Evolutionary conservation across 73 alveolate species (phyloP), one percentile per base, ranked within the genome.

Genomic region (Paramecium bursaria): DNA sequence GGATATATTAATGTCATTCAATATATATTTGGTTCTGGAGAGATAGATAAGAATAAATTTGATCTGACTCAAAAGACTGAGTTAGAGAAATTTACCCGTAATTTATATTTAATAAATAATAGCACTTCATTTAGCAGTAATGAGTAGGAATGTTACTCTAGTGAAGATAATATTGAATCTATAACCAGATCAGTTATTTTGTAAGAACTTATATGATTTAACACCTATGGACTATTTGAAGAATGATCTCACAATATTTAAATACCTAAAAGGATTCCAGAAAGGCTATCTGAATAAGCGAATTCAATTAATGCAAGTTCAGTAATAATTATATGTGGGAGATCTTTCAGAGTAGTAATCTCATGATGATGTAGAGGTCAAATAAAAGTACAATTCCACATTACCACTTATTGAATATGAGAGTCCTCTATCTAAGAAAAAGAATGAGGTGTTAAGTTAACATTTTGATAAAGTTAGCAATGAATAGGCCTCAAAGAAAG

Each of bases 221-320:
- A 67, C 33, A 17, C 82, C 82, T 3, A 35, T 67, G 1, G 82
- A 67, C 27, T 67, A 67, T 42, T 67, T 67, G 44, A 67, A 67
- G 23, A 67, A 67, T 42, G 82, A 67, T 67, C 44, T 67, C 11
- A 67, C 82, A 14, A 67, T 67, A 14, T 67, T 39, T 1, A 67
- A 67, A 42, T 67, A 67, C 21, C 44, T 67, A n/a, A 31, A 42
- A 4, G 82, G 82, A 9, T 67, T 67, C 22, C 19, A 31, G 11
- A 67, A 67, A 67, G 76, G n/a, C n/a, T n/a, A n/a, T n/a, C n/a
- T n/a, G n/a, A n/a, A n/a, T n/a, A n/a, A n/a, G n/a, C n/a, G n/a
- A n/a, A n/a, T n/a, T n/a, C n/a, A n/a, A n/a, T n/a, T n/a, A n/a
- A n/a, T n/a, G n/a, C n/a, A n/a, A n/a, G n/a, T n/a, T n/a, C n/a